Conservation (phyloP, 208 protist genomes). For the Wallacemonas sp. region DNA sequence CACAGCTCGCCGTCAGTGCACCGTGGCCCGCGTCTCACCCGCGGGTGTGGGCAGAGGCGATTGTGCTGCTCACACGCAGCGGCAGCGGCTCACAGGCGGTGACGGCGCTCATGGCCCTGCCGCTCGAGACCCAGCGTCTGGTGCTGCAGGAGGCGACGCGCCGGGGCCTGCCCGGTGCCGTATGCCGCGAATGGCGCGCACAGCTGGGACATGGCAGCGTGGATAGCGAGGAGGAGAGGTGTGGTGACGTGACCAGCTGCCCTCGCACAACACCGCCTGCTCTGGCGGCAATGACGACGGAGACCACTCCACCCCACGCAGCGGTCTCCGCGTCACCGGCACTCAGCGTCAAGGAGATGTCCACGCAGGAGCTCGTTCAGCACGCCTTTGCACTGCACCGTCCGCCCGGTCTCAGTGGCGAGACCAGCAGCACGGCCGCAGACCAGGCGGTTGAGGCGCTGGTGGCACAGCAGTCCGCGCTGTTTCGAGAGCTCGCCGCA, state of each 20-base stretch:
- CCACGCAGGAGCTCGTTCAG: constrained; percentile 26
- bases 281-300: too few relatives aligned
- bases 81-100: constrained; percentile 1
- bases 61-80: constrained; percentile 12
- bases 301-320: background rate
- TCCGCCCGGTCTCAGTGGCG: constrained; percentile 1
- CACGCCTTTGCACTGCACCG: constrained; percentile 34
- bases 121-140: constrained; percentile 18
- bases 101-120: background rate
- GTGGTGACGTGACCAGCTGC: background rate
- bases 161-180: constrained; percentile 22
- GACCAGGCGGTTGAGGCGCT: background rate
- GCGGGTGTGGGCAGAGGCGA: constrained; percentile 7
- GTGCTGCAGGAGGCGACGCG: constrained; percentile 1
- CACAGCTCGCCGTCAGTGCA: background rate
- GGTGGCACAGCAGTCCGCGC: background rate
- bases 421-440: background rate
- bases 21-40: background rate
- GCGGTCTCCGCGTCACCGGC: background rate
- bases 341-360: constrained; percentile 21
- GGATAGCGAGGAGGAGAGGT: background rate
- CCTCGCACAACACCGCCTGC: too few relatives aligned
- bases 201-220: background rate
- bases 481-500: constrained; percentile 27
- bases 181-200: constrained; percentile 6